Evolutionary conservation across 805 yeast species (phyloP).

Genomic region (Candida yuanshanica): DNA sequence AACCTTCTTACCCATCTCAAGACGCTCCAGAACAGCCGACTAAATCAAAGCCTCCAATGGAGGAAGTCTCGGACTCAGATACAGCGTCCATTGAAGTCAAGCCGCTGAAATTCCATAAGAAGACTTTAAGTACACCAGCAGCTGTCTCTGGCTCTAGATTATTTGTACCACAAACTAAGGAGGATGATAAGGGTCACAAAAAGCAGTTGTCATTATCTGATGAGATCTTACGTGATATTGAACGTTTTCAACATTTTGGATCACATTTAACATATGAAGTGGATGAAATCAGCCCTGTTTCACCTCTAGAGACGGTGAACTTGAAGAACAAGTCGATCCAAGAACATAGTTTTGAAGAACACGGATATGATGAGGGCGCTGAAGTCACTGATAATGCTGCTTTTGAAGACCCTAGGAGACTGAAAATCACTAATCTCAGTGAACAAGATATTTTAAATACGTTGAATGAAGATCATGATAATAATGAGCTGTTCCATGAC

Average conservation of each 20-base stretch:
- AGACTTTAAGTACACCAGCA: constrained; percentile 14
- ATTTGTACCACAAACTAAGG: constrained; percentile 1
- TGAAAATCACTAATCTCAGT: neutral
- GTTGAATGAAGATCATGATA: neutral
- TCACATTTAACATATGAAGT: constrained; percentile 5
- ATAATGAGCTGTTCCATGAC: constrained; percentile 15
- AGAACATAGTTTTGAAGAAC: neutral
- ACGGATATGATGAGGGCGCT: neutral
- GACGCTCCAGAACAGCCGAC: neutral
- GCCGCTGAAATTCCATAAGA: constrained; percentile 21
- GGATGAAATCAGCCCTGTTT: constrained; percentile 16
- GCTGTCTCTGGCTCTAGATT: constrained; percentile 5
- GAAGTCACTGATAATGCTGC: neutral
- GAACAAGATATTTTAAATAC: neutral
- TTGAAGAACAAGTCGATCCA: neutral
- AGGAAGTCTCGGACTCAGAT: neutral
- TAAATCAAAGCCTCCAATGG: neutral
- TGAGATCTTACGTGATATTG: constrained; percentile 24
- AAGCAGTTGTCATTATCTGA: constrained; percentile 23
- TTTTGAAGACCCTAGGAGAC: neutral
- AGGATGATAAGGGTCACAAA: constrained; percentile 7
- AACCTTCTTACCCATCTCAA: neutral
- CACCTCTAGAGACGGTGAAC: constrained; percentile 11
- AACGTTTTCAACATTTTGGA: constrained; percentile 17
- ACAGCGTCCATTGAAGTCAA: constrained; percentile 4